These are phyloP conservation scores for Artomyces pyxidatus DNA, from an alignment of 768 basidiomycete species.

Conservation along the genomic window DNA sequence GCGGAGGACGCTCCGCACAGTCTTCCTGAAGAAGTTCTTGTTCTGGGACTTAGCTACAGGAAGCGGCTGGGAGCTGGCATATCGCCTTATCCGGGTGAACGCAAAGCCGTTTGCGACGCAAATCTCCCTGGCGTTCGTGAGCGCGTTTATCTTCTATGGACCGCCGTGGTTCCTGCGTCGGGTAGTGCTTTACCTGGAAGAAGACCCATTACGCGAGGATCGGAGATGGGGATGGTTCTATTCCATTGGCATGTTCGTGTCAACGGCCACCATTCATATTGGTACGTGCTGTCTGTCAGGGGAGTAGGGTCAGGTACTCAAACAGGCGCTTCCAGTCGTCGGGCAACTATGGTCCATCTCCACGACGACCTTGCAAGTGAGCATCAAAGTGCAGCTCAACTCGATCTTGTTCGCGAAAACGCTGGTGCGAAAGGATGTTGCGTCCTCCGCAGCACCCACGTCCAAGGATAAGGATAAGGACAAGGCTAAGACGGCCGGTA, in stretches of 20 bases:
- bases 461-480: slow-evolving; percentile 19
- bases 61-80: slow-evolving; percentile 56
- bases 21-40: slow-evolving; percentile 39
- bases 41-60: slow-evolving; percentile 54
- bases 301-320: too few species aligned
- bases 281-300: slow-evolving; percentile 31
- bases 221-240: slow-evolving; percentile 72
- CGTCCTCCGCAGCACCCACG: slow-evolving; percentile 42
- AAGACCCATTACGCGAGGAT: slow-evolving; percentile 46
- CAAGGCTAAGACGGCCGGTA: slow-evolving; percentile 10
- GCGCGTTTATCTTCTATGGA: slow-evolving; percentile 58
- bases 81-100: slow-evolving; percentile 56
- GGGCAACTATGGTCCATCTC: slow-evolving; percentile 67
- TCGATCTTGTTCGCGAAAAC: slow-evolving; percentile 83
- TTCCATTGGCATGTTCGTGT: slow-evolving; percentile 40
- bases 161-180: slow-evolving; percentile 53
- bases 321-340: too few species aligned
- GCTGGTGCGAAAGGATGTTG: slow-evolving; percentile 76
- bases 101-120: slow-evolving; percentile 30
- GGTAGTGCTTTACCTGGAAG: slow-evolving; percentile 59
- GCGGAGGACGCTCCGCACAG: slow-evolving; percentile 44
- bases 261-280: slow-evolving; percentile 34
- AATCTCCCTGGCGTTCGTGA: slow-evolving; percentile 41
- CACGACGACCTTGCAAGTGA: slow-evolving; percentile 61
- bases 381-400: slow-evolving; percentile 70